Evolutionary conservation across 192 early-diverging fungal species (phyloP), one percentile per base, ranked within the genome.

Genomic region (Rhizophagus clarus): DNA sequence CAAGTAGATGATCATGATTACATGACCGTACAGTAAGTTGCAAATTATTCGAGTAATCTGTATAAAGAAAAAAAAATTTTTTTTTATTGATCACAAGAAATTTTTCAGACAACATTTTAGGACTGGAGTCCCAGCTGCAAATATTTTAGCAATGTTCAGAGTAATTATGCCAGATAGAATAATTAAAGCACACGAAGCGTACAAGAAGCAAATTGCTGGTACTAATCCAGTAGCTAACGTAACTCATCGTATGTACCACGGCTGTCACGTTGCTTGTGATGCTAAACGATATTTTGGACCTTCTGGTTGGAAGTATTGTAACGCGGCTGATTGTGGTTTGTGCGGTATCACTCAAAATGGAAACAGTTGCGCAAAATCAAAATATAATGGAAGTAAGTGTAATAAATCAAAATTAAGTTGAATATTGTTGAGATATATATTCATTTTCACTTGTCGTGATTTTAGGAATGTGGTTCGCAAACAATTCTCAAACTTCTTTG

Each of bases 401-500:
- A 34, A 70, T n/a, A 14, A n/a, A 22, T 5, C 29, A 24, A 14
- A 28, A 15, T 49, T 45, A 47, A 72, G 2, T 51, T 12, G 17
- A 47, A 4, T 31, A 22, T 28, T 0, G 6, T 29, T 72, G 5
- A 71, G 15, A 72, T 69, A 1, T 42, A 14, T 42, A 71, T 22
- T 71, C 22, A 10, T 24, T 37, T 42, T 24, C 20, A 26, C 26
- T 8, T 45, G 14, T 28, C 0, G 6, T 24, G 31, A 49, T 31
- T 49, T 47, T 72, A 31, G 71, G 47, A 45, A 72, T 72, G 71
- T 72, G 71, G 71, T 72, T 72, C 51, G 71, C 71, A 11, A 45
- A 29, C 4, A 12, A 2, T 49, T 72, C 71, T 51, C 7, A 3
- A 28, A 28, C 45, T 20, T 72, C 71, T 49, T 51, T 51, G 3